phyloP scores from a whole-genome alignment of 192 early-diverging fungal species.

The Coemansia sp. region DNA sequence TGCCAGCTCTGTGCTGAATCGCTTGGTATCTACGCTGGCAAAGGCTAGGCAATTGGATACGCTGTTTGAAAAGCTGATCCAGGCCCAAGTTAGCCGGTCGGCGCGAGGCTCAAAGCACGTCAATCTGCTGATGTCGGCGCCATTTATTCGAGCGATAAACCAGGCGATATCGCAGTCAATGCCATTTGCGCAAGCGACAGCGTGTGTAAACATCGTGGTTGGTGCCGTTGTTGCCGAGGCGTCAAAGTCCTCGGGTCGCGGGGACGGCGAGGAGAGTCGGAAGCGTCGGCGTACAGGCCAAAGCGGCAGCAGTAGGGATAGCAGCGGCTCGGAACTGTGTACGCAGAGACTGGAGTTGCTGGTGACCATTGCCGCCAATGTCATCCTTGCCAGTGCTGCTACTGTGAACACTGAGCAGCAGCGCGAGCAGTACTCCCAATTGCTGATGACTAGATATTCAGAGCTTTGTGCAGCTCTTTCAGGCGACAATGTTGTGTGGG shows the following conservation, averaged over 20 bases:
- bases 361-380: slow-evolving; percentile 21
- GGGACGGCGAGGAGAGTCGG: background rate
- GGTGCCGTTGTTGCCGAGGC: slow-evolving; percentile 14
- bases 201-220: slow-evolving; percentile 11
- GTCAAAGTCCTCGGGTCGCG: background rate
- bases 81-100: background rate
- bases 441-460: slow-evolving; percentile 14
- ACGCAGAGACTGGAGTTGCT: slow-evolving; percentile 6
- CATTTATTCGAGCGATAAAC: slow-evolving; percentile 14
- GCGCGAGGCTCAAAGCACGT: background rate
- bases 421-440: slow-evolving; percentile 13
- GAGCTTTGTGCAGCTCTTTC: slow-evolving; percentile 4
- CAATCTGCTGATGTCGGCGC: slow-evolving; percentile 22
- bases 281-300: slow-evolving; percentile 32
- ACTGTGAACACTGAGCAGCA: slow-evolving; percentile 40
- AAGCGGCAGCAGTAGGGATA: background rate
- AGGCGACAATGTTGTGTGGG: slow-evolving; percentile 12
- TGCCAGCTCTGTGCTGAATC: slow-evolving; percentile 8
- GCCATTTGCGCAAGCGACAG: slow-evolving; percentile 36
- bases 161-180: slow-evolving; percentile 33
- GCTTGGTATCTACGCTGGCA: slow-evolving; percentile 24
- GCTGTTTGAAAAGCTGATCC: slow-evolving; percentile 16
- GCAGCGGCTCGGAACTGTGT: background rate
- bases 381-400: slow-evolving; percentile 26
- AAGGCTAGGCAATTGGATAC: slow-evolving; percentile 34